These are phyloP conservation scores for Fagus crenata DNA, from an alignment of 306 rosid species.

Conservation along the genomic window DNA sequence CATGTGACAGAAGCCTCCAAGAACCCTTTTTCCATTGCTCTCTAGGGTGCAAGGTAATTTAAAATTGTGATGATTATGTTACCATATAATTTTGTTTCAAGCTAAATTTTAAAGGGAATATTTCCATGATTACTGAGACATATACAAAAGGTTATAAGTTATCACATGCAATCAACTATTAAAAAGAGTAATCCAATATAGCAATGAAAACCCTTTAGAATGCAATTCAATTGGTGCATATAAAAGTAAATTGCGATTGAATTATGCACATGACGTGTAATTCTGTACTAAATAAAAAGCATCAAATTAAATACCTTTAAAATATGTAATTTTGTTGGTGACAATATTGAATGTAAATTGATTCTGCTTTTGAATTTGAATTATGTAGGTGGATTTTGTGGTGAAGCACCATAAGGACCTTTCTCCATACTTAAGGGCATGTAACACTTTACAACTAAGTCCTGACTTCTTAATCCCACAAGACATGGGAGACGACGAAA, in stretches of 20 bases:
- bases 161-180: no score
- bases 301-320: no score
- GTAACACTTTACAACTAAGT: constrained; percentile 66
- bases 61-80: background rate
- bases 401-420: constrained; percentile 70
- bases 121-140: background rate
- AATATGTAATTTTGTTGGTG: background rate
- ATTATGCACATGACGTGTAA: background rate
- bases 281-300: no score
- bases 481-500: constrained; percentile 79
- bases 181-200: background rate
- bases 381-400: constrained; percentile 74
- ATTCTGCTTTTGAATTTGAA: background rate
- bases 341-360: background rate
- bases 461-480: constrained; percentile 81
- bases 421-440: constrained; percentile 61
- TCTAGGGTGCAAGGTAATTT: constrained; percentile 86
- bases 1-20: constrained; percentile 95
- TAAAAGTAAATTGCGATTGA: background rate
- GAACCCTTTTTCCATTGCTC: constrained; percentile 96
- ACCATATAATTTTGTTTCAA: background rate
- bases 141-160: background rate
- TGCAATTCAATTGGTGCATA: background rate
- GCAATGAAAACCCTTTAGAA: background rate
- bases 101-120: background rate